A percentile compares a stretch with the other conserved stretches of the same genome.
Evolutionary conservation across 768 basidiomycete species (phyloP).

Genomic region (Russula abietina): DNA sequence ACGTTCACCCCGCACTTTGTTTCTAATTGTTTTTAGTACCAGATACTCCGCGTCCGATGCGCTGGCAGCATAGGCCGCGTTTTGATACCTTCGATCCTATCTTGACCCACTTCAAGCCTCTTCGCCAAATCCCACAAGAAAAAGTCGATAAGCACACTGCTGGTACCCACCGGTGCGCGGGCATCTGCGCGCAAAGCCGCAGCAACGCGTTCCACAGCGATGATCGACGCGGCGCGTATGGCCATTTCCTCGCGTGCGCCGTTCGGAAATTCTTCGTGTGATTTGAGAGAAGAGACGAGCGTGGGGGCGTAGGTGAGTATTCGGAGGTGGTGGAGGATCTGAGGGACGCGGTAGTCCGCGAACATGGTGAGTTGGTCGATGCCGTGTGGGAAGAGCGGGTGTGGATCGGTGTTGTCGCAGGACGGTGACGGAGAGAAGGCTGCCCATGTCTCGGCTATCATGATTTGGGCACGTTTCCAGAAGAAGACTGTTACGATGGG

Average conservation of each 20-base stretch:
- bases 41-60: slow-evolving; percentile 77
- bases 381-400: slow-evolving; percentile 73
- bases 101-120: slow-evolving; percentile 57
- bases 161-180: slow-evolving; percentile 34
- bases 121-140: slow-evolving; percentile 88
- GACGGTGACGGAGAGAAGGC: slow-evolving; percentile 64
- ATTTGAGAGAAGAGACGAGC: slow-evolving; percentile 46
- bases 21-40: slow-evolving; percentile 51
- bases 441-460: slow-evolving; percentile 89
- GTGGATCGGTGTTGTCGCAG: slow-evolving; percentile 34
- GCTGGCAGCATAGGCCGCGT: slow-evolving; percentile 53
- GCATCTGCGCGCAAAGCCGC: slow-evolving; percentile 34
- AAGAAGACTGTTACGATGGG: slow-evolving; percentile 49
- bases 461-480: slow-evolving; percentile 89
- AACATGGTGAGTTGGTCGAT: slow-evolving; percentile 81
- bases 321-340: slow-evolving; percentile 78
- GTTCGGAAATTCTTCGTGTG: slow-evolving; percentile 40
- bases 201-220: slow-evolving; percentile 73
- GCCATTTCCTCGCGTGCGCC: slow-evolving; percentile 71
- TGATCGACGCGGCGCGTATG: slow-evolving; percentile 71
- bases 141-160: slow-evolving; percentile 84
- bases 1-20: no score
- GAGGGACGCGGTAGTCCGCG: slow-evolving; percentile 88
- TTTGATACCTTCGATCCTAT: slow-evolving; percentile 52
- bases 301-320: slow-evolving; percentile 66